Percentiles rank a stretch among this genome's conserved stretches.
Evolutionary conservation across 345 rosid species (phyloP).

Genomic region (Kandelia obovata): DNA sequence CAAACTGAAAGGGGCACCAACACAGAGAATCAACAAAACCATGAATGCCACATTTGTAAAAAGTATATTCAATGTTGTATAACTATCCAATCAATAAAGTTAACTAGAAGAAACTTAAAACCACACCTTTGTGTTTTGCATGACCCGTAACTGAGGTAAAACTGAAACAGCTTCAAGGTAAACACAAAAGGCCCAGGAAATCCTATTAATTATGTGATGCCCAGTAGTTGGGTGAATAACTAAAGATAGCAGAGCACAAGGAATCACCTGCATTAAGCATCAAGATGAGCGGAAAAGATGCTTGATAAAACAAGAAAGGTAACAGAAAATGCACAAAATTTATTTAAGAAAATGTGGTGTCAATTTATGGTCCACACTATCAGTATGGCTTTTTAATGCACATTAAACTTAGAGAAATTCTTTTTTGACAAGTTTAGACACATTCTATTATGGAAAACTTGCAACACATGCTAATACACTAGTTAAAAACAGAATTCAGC

Average conservation of each 20-base stretch:
- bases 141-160: constrained; percentile 88
- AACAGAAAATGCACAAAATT: background rate
- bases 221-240: constrained; percentile 87
- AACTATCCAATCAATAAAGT: constrained; percentile 1
- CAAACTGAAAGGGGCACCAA: background rate
- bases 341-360: background rate
- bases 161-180: constrained; percentile 98
- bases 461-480: too few relatives aligned
- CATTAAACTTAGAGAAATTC: too few relatives aligned
- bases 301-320: background rate
- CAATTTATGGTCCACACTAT: background rate
- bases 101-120: background rate
- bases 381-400: background rate
- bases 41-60: constrained; percentile 3
- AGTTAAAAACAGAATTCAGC: too few relatives aligned
- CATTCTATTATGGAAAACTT: too few relatives aligned
- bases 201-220: constrained; percentile 72
- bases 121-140: constrained; percentile 96
- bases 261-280: constrained; percentile 54
- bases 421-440: too few relatives aligned
- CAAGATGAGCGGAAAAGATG: background rate
- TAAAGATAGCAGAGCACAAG: constrained; percentile 75
- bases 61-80: background rate
- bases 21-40: constrained; percentile 15
- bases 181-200: constrained; percentile 91